Evolutionary conservation across 441 rosid species (phyloP), one percentile per base, ranked within the genome.

Genomic region (Metrosideros polymorpha): DNA sequence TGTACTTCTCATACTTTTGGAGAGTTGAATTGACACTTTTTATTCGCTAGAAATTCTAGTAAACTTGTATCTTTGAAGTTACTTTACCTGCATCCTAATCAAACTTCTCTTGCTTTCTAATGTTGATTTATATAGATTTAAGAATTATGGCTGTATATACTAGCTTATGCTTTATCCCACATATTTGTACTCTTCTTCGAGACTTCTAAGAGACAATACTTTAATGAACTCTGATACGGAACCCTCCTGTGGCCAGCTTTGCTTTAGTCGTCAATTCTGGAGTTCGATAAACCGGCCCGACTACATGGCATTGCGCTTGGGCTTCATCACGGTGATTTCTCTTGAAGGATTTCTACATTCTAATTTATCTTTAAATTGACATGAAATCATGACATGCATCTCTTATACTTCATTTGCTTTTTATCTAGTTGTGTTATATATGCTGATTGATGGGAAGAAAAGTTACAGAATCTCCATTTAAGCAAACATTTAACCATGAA

Each of bases 211-310:
- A 71, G 27, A 71, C 22, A 5, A 35, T 1, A 35, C 47, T 35
- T 71, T 22, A 35, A 22, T 6, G 43, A 71, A 71, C 79, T 22
- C 79, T 71, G 79, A 71, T 35, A 24, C 0, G 47, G 79, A 71
- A 71, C 24, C 47, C 79, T 39, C 9, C 79, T 22, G n/a, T 71
- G 25, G 47, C 39, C 84, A 85, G 87, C 87, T 85, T 85, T 85
- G 87, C 66, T 85, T 85, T 79, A 76, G 32, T 50, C 87, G 87
- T 54, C 87, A 85, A 77, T 85, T 85, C 25, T 85, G 87, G 87
- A 76, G 71, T 53, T 85, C 87, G 29, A 76, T 85, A 42, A 77
- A 52, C 66, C 75, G 71, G 47, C 59, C 54, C 19, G 87, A 77
- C 49, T 85, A 85, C 84, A 79, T 76, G 66, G 87, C 87, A 55